Evolutionary conservation across 1,284 basidiomycete genomes (phyloP).

Genomic region (Rhodotorula sp.): DNA sequence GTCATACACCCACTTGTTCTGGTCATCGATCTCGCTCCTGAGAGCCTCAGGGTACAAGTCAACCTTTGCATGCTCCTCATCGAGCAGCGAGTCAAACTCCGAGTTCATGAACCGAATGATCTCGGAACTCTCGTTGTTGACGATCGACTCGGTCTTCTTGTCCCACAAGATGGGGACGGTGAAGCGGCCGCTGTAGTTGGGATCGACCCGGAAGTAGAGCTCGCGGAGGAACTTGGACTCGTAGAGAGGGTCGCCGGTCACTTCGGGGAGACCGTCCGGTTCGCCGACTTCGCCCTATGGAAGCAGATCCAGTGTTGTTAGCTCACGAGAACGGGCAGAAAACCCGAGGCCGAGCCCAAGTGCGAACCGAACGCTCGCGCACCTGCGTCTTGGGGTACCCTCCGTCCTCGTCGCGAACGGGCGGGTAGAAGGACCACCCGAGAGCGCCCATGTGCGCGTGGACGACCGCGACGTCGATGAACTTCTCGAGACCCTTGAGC

Average conservation of each 20-base stretch:
- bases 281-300: constrained; percentile 36
- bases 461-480: constrained; percentile 74
- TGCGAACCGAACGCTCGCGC: not conserved
- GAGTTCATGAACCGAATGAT: constrained; percentile 90
- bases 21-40: constrained; percentile 72
- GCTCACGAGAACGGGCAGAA: not conserved
- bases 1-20: constrained; percentile 83
- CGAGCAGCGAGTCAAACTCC: constrained; percentile 71
- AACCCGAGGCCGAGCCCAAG: too few relatives aligned
- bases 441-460: constrained; percentile 74
- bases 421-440: constrained; percentile 40
- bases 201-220: constrained; percentile 73
- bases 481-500: constrained; percentile 84
- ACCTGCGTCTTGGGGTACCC: constrained; percentile 24
- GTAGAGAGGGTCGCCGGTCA: constrained; percentile 70
- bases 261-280: constrained; percentile 66
- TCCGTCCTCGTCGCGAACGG: constrained; percentile 34
- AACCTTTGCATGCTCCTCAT: constrained; percentile 62
- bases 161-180: constrained; percentile 94
- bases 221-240: constrained; percentile 72
- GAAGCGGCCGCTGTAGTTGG: constrained; percentile 65
- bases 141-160: constrained; percentile 81
- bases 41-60: constrained; percentile 75
- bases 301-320: too few relatives aligned
- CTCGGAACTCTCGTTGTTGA: constrained; percentile 92